Base-by-base conservation (phyloP, 768 basidiomycete genomes). In the Naganishia vishniacii region DNA sequence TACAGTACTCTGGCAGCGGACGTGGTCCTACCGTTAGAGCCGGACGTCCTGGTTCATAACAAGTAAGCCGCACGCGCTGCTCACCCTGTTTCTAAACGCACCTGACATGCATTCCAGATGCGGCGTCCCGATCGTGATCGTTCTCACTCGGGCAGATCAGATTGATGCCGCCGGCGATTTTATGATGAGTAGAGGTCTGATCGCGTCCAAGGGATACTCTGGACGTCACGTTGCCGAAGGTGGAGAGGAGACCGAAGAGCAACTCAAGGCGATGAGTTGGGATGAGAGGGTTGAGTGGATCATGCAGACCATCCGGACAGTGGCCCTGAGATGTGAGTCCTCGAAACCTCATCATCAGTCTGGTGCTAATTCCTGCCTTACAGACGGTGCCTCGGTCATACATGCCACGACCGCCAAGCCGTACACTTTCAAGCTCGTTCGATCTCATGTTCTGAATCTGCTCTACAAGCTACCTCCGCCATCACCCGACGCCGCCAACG, bases 271-370 rank as follows among this genome's bases (percentile, higher is more conserved):
- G 68, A 63, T 41, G 67, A 65, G 70, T 65, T 74, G 76, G 89
- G 95, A 99, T 77, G 95, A 99, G 77, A 81, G 87, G 70, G 93
- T 91, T 44, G 95, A 99, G 73, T 88, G 88, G 42, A 81, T 97
- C 4, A 94, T 95, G 86, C 94, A 98, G 72, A 85, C 89, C n/a
- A 81, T 99, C 56, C 83, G 95, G 41, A 89, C 91, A 0, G 84
- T 98, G 59, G 94, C 91, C 73, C 78, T 97, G 58, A 89, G 90
- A 78, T 95, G 94, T 93, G 68, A 72, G 91, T 81, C 29, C n/a
- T 13, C 28, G 46, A 23, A n/a, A 46, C 41, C 13, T n/a, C 20
- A 28, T 32, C 25, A 31, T n/a, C n/a, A 48, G 32, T 5, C 25
- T 28, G 0, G 16, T 25, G 23, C 28, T 23, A 29, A 48, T 16